These are phyloP conservation scores for Amaranthus cruentus DNA, from an alignment of 148 eudicot species.

Conservation along the genomic window DNA sequence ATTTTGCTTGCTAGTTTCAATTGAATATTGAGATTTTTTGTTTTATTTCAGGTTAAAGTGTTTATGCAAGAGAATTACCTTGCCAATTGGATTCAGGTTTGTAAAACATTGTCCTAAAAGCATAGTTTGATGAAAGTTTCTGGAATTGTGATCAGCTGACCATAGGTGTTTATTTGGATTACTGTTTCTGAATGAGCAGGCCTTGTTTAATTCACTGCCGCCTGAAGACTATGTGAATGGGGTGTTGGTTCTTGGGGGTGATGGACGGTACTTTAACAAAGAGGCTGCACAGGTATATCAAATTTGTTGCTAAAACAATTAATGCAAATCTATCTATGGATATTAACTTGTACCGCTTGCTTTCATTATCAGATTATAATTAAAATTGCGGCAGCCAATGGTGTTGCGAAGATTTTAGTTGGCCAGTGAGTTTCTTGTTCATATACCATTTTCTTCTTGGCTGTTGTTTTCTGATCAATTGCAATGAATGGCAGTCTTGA, in stretches of 20 bases:
- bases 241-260: slow-evolving; percentile 91
- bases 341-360: slow-evolving; percentile 2
- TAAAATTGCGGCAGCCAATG: slow-evolving; percentile 95
- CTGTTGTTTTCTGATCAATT: background rate
- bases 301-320: background rate
- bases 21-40: slow-evolving; percentile 9
- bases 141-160: background rate
- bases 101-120: slow-evolving; percentile 2
- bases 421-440: slow-evolving; percentile 68
- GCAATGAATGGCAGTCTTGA: background rate
- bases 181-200: slow-evolving; percentile 39
- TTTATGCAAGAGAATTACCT: slow-evolving; percentile 92
- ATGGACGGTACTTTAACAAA: slow-evolving; percentile 87
- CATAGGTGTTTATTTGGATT: slow-evolving; percentile 7
- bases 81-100: slow-evolving; percentile 98
- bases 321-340: background rate
- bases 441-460: background rate
- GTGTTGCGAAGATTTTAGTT: slow-evolving; percentile 83
- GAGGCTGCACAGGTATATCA: slow-evolving; percentile 92
- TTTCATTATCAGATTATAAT: slow-evolving; percentile 61
- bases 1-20: background rate
- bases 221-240: slow-evolving; percentile 78
- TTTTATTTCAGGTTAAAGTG: slow-evolving; percentile 62
- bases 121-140: background rate
- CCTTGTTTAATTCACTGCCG: slow-evolving; percentile 79